phyloP scores from a whole-genome alignment of 176 grass and related monocot species.

The Thalia dealbata region DNA sequence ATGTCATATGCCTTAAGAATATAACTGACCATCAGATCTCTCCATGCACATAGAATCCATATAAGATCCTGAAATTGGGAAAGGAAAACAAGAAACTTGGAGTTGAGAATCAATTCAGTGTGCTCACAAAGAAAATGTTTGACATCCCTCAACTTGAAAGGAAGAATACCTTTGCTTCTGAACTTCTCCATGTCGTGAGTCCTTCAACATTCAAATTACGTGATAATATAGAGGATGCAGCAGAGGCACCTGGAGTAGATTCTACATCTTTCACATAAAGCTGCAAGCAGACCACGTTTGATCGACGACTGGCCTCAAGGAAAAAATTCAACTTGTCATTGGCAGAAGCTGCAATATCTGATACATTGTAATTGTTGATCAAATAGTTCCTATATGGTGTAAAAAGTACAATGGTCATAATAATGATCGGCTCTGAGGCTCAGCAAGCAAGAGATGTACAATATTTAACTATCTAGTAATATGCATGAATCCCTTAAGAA shows the following conservation, averaged over 20 bases:
- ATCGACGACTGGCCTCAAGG: conserved; percentile 69
- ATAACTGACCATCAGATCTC: conserved; percentile 89
- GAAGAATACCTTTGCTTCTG: conserved; percentile 71
- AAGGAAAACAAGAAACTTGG: background rate
- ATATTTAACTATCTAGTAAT: background rate
- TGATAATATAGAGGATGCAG: conserved; percentile 73
- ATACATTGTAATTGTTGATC: conserved; percentile 42
- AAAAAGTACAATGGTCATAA: conserved; percentile 6
- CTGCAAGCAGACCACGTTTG: conserved; percentile 88
- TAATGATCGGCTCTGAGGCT: background rate
- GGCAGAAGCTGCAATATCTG: conserved; percentile 56
- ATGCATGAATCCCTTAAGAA: background rate
- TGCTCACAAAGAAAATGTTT: background rate
- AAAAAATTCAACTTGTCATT: conserved; percentile 66
- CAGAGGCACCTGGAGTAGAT: conserved; percentile 58
- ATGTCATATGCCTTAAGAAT: background rate
- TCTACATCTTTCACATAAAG: conserved; percentile 81
- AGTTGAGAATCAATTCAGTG: background rate
- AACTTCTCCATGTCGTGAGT: conserved; percentile 40
- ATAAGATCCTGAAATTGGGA: conserved; percentile 60
- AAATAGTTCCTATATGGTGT: conserved; percentile 28
- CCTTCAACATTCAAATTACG: conserved; percentile 56
- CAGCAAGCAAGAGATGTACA: background rate
- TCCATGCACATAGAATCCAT: conserved; percentile 91
- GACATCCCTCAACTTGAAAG: conserved; percentile 9